Evolutionary conservation across 805 yeast species (phyloP), one percentile per base, ranked within the genome.

Genomic region (Ogataea dorogensis): DNA sequence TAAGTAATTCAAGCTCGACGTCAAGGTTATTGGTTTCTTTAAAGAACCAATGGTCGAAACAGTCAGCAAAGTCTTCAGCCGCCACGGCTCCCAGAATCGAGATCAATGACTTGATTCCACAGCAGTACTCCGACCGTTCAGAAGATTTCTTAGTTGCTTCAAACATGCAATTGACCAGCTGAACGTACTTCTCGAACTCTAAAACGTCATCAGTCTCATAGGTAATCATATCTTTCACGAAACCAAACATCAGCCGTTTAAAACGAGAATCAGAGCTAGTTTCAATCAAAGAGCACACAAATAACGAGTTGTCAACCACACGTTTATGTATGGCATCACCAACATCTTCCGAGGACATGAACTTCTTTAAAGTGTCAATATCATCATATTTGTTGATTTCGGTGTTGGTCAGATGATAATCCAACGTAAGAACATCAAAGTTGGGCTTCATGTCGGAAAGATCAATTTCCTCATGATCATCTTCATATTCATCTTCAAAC

Each of bases 161-260:
- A 24, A 49, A 40, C 4, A 46, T 12, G 14, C 42, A 26, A 13
- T 28, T 36, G 14, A 48, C 46, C 7, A 50, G 31, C 11, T 27
- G 20, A 9, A 39, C 28, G 26, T 40, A 46, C 6, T 27, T 30
- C 4, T 34, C 38, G 19, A 39, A 21, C 13, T 38, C 38, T 7
- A 50, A 22, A 11, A 27, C 18, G 28, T 46, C 34, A 24, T 50
- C 54, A 7, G 42, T 33, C 23, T 48, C 48, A 18, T 46, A 46
- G n/a, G 46, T 42, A 16, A 50, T 37, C 15, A 48, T 24, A 26
- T 48, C 49, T 35, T 32, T 46, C 13, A 43, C 39, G 9, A 50
- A 42, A 3, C 40, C 41, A 19, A 33, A 42, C 36, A 50, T 28
- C 5, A 38, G 19, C 6, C 38, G 28, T 10, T 28, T 46, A 26